Conservation (phyloP, 768 basidiomycete genomes). For the Lactifluus rugatus region DNA sequence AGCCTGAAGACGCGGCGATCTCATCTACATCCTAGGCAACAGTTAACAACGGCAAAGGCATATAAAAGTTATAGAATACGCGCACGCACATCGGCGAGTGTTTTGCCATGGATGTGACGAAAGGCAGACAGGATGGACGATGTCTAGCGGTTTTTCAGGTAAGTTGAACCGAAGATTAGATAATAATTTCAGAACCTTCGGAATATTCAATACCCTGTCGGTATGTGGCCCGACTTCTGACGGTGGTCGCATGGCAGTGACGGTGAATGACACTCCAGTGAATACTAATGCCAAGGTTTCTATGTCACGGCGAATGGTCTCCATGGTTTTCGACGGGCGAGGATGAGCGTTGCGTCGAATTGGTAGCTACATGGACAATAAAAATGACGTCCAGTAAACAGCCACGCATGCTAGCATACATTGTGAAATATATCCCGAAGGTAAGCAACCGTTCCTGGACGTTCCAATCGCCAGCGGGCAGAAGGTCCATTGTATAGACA, state of each 20-base stretch:
- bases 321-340: conserved; percentile 46
- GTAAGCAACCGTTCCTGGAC: conserved; percentile 69
- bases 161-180: background rate
- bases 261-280: conserved; percentile 55
- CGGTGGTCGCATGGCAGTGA: conserved; percentile 44
- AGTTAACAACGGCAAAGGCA: conserved; percentile 9
- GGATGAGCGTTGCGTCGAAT: conserved; percentile 69
- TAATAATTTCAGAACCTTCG: conserved; percentile 41
- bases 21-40: conserved; percentile 54
- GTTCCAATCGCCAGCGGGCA: conserved; percentile 62
- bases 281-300: conserved; percentile 68
- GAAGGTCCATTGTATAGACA: conserved; percentile 64
- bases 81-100: conserved; percentile 52
- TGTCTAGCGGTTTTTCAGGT: conserved; percentile 36
- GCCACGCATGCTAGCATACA: conserved; percentile 34
- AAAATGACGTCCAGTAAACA: background rate
- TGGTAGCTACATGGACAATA: conserved; percentile 46
- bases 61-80: background rate
- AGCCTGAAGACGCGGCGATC: conserved; percentile 40
- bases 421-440: conserved; percentile 88
- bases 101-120: conserved; percentile 62
- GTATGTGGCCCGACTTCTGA: conserved; percentile 31
- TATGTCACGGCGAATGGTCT: conserved; percentile 59
- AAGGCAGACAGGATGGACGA: conserved; percentile 57
- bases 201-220: conserved; percentile 46